phyloP scores from a whole-genome alignment of 2,329 filamentous ascomycete species.

The Xylaria sp. region DNA sequence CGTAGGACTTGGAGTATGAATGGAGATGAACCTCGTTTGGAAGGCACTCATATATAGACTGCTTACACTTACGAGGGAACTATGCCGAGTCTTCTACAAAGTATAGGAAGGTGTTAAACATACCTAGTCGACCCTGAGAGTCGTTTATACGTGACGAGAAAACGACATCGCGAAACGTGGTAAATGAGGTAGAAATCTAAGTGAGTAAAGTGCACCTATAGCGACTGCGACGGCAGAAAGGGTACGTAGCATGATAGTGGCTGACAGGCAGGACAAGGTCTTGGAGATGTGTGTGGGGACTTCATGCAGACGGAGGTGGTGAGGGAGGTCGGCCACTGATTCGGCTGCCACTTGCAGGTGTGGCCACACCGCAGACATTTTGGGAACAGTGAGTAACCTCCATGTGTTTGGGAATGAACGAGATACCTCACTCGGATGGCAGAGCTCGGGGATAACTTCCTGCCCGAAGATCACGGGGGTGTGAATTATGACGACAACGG shows the following conservation, averaged over 20 bases:
- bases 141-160: neutral
- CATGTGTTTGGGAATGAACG: slow-evolving; percentile 9
- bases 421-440: slow-evolving; percentile 14
- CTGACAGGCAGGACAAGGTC: slow-evolving; percentile 8
- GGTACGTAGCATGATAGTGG: neutral
- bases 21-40: too few species aligned
- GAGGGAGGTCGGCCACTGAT: slow-evolving; percentile 16
- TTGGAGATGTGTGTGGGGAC: slow-evolving; percentile 21
- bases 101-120: neutral
- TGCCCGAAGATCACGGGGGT: slow-evolving; percentile 9
- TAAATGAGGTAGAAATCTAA: neutral
- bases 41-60: too few species aligned
- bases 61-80: too few species aligned
- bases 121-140: slow-evolving; percentile 4
- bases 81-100: too few species aligned
- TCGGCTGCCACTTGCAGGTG: slow-evolving; percentile 17
- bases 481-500: slow-evolving; percentile 6
- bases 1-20: too few species aligned
- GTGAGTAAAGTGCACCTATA: neutral
- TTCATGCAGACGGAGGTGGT: slow-evolving; percentile 14
- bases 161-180: neutral
- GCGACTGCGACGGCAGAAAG: neutral
- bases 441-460: slow-evolving; percentile 24
- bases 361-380: slow-evolving; percentile 25
- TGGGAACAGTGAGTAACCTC: slow-evolving; percentile 21